Evolutionary conservation across 768 basidiomycete species (phyloP).

Genomic region (Naganishia onofrii): DNA sequence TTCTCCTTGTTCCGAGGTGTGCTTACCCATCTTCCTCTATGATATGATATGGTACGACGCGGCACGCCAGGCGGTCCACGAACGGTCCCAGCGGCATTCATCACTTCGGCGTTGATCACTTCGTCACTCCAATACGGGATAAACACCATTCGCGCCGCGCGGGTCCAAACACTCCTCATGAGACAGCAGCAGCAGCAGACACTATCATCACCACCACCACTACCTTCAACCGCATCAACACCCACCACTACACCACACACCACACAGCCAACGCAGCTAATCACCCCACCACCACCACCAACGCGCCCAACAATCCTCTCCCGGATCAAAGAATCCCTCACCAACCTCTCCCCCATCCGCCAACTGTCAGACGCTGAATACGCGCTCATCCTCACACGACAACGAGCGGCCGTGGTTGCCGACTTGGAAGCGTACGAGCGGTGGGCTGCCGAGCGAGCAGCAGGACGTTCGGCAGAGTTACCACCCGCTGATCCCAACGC

Average conservation of each 20-base stretch:
- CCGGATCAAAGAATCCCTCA: constrained; percentile 44
- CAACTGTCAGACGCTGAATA: constrained; percentile 73
- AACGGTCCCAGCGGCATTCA: constrained; percentile 62
- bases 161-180: constrained; percentile 61
- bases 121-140: constrained; percentile 65
- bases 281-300: neutral
- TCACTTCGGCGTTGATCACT: constrained; percentile 63
- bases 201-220: neutral
- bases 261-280: no score
- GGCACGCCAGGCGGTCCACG: constrained; percentile 69
- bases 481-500: no score
- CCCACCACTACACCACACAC: neutral
- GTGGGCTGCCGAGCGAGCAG: neutral
- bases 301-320: constrained; percentile 34
- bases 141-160: constrained; percentile 66
- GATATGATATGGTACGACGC: constrained; percentile 7
- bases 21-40: neutral
- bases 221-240: neutral
- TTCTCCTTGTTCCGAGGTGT: neutral
- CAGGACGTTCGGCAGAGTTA: no score
- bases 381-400: constrained; percentile 60
- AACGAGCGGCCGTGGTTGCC: constrained; percentile 58
- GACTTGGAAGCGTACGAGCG: constrained; percentile 4
- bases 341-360: constrained; percentile 58
- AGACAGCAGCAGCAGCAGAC: neutral